Evolutionary conservation across 169 alveolate genomes (phyloP).

Genomic region (Blepharisma undulans): DNA sequence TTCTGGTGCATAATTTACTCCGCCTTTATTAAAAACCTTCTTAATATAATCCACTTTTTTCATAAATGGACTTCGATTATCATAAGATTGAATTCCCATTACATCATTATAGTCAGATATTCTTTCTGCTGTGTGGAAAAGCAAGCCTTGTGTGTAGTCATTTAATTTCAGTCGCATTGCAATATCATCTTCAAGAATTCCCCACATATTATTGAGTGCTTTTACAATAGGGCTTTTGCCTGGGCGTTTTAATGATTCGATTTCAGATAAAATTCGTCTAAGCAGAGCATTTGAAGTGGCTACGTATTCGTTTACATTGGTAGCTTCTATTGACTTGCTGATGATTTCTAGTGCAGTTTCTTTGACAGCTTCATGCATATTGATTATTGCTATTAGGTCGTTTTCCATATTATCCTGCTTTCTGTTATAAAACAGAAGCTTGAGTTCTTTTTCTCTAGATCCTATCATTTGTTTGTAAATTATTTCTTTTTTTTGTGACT

Average conservation of each 20-base stretch:
- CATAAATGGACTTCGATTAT: neutral
- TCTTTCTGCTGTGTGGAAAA: neutral
- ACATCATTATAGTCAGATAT: neutral
- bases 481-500: conserved; percentile 17
- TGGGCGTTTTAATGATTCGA: neutral
- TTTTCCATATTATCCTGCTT: conserved; percentile 13
- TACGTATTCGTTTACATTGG: neutral
- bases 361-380: conserved; percentile 10
- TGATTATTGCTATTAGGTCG: neutral
- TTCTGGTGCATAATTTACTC: neutral
- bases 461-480: conserved; percentile 19
- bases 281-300: neutral
- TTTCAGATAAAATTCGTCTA: neutral
- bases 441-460: conserved; percentile 12
- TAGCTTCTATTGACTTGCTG: neutral
- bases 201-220: neutral
- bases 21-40: neutral
- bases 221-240: neutral
- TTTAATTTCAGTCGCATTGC: neutral
- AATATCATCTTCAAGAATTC: conserved; percentile 4
- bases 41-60: neutral
- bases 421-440: neutral
- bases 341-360: conserved; percentile 2
- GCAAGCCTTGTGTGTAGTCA: neutral
- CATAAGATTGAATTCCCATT: neutral